Evolutionary conservation across 2,329 filamentous ascomycete genomes (phyloP).

Genomic region (Rhynchosporium agropyri): DNA sequence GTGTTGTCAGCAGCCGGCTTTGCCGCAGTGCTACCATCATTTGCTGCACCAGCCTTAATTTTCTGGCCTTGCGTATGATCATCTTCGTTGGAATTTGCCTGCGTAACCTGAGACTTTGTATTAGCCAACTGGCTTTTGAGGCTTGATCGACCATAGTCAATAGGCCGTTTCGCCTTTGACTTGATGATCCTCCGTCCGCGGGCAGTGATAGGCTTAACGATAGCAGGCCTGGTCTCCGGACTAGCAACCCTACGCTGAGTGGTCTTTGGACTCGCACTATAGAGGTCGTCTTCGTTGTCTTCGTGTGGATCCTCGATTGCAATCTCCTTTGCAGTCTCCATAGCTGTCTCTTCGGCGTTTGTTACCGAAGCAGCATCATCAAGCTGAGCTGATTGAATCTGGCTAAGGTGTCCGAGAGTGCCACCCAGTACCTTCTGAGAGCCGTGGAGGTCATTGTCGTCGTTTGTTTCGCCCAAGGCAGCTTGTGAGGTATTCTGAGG

Average conservation of each 20-base stretch:
- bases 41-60: neutral
- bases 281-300: neutral
- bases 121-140: neutral
- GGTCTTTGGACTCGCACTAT: neutral
- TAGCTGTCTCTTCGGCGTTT: neutral
- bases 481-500: neutral
- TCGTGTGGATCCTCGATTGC: neutral
- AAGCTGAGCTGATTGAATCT: neutral
- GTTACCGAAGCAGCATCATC: neutral
- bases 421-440: neutral
- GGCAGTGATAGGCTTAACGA: neutral
- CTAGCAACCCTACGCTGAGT: neutral
- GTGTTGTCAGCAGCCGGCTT: neutral
- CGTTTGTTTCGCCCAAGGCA: neutral
- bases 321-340: neutral
- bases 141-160: conserved; percentile 5
- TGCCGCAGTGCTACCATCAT: neutral
- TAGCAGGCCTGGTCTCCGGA: neutral
- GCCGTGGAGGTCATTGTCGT: neutral
- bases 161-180: conserved; percentile 26
- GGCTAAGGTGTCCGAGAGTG: neutral
- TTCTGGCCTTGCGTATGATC: neutral
- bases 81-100: neutral
- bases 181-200: conserved; percentile 13
- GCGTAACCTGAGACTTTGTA: too few relatives aligned